Percentiles rank a stretch among this genome's conserved stretches.
These are phyloP conservation scores for Neopestalotiopsis sp. DNA, from an alignment of 2,329 filamentous ascomycete species.

Conservation along the genomic window DNA sequence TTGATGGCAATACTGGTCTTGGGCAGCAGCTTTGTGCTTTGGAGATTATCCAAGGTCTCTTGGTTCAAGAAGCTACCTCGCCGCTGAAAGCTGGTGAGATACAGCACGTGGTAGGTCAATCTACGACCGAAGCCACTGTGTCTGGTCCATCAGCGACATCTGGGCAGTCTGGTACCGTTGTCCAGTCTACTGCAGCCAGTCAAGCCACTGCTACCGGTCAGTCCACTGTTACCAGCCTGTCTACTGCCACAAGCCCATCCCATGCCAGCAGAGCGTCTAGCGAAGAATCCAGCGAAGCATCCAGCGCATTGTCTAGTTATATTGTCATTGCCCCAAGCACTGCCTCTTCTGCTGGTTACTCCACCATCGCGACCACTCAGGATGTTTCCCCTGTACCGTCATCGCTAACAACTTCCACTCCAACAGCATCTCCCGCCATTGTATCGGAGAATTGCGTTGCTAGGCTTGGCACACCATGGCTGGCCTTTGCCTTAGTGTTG, in stretches of 20 bases:
- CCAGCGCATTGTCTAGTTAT: background rate
- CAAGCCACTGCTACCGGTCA: background rate
- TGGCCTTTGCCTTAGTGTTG: background rate
- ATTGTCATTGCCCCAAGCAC: background rate
- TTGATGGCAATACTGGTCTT: slow-evolving; percentile 45
- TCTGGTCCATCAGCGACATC: background rate
- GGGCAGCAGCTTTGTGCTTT: slow-evolving; percentile 71
- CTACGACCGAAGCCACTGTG: background rate
- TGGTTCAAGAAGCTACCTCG: slow-evolving; percentile 48
- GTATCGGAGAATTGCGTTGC: background rate
- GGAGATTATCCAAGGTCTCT: slow-evolving; percentile 65
- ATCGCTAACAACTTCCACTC: background rate
- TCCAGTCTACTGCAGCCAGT: background rate
- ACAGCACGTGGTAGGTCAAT: slow-evolving; percentile 42
- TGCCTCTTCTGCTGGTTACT: background rate
- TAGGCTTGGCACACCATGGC: background rate
- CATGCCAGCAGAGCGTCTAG: background rate
- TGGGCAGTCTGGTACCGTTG: background rate
- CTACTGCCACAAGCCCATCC: background rate
- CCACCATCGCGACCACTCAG: background rate
- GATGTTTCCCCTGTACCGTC: background rate
- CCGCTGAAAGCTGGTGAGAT: slow-evolving; percentile 57
- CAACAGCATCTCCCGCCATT: background rate
- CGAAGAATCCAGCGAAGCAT: background rate
- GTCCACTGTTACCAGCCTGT: background rate